Evolutionary conservation across 169 alveolate species (phyloP).

Genomic region (Gregarina niphandrodes): DNA sequence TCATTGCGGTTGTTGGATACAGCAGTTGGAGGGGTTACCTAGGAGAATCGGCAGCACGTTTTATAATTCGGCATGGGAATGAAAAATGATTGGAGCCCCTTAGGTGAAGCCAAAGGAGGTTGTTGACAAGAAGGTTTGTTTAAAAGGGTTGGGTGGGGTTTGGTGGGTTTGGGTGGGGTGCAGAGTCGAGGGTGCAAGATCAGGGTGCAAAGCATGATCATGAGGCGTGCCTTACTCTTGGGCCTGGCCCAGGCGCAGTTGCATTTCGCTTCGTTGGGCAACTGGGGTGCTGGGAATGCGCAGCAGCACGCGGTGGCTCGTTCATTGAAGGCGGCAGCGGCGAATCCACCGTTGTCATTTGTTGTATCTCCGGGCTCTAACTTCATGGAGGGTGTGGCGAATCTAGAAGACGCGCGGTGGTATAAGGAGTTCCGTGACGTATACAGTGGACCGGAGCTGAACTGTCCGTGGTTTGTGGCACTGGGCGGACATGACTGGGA

Average conservation of each 20-base stretch:
- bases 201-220: too few species aligned
- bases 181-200: too few species aligned
- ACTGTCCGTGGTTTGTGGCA: conserved; percentile 51
- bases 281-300: conserved; percentile 47
- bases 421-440: conserved; percentile 34
- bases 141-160: too few species aligned
- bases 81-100: too few species aligned
- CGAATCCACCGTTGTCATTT: conserved; percentile 40
- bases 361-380: conserved; percentile 52
- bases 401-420: conserved; percentile 40
- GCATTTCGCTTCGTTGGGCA: conserved; percentile 49
- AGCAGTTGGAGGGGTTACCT: too few species aligned
- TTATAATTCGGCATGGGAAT: too few species aligned
- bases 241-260: conserved; percentile 32
- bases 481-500: conserved; percentile 55
- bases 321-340: conserved; percentile 34
- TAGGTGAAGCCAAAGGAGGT: too few species aligned
- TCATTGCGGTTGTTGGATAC: too few species aligned
- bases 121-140: too few species aligned
- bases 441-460: conserved; percentile 39
- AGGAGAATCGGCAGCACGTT: too few species aligned
- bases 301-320: conserved; percentile 40
- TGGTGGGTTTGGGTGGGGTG: too few species aligned
- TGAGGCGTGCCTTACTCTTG: conserved; percentile 4
- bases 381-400: conserved; percentile 45